Evolutionary conservation across 1,284 basidiomycete genomes (phyloP), one percentile per base, ranked within the genome.

Genomic region (Ganoderma multipileum): DNA sequence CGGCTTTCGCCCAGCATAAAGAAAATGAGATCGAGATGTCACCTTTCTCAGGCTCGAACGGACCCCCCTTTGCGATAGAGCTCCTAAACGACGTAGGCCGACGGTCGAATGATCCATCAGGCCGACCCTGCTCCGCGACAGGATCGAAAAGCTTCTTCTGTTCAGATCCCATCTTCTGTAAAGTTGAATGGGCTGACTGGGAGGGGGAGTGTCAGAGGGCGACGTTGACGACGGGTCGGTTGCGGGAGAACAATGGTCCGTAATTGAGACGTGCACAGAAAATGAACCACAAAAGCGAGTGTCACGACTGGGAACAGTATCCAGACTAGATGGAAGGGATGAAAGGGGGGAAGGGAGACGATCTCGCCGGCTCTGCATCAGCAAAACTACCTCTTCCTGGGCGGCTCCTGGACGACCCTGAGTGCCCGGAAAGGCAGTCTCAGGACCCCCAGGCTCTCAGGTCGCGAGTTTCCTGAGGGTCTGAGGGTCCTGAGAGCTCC

Each of bases 41-140:
- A 89, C 95, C 93, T 79, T 85, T 86, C 81, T 96, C 95, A 0
- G 97, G 91, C 62, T 89, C 82, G 76, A 94, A 96, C 77, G 88
- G 84, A 44, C 91, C 90, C 9, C 87, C 91, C 65, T 87, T 85
- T 76, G 89, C 84, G 73, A 99, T 92, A 65, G 76, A 79, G 71
- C 91, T 87, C 63, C 96, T 86, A 82, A 97, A 98, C 0, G 85
- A 79, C 4, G 94, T 86, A 42, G 86, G 82, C 50, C 86, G 83
- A 47, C 97, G 87, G 72, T 95, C 93, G 86, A 94, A 98, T 2
- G 89, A 86, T 9, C 96, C 97, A 76, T 97, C 93, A 86, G 60
- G 39, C 52, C 23, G 52, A 50, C 23, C 3, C 18, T 28, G 33
- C 26, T 42, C 33, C 9, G 59, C 39, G 39, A 41, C 26, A 14